Evolutionary conservation across 805 yeast genomes (phyloP).

Genomic region (Candida verbasci): DNA sequence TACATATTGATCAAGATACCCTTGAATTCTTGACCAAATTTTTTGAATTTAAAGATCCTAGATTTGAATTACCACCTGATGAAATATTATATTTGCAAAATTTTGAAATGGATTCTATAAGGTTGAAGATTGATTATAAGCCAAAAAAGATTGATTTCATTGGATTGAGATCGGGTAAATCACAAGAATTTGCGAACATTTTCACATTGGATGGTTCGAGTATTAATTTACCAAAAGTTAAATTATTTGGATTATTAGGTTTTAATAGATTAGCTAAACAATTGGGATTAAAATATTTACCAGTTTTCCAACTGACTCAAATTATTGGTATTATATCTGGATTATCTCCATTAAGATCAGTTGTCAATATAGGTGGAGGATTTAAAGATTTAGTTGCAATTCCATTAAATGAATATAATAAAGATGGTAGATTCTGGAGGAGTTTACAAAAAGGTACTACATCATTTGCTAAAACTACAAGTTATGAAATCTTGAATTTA

Average conservation of each 20-base stretch:
- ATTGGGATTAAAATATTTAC: slow-evolving; percentile 76
- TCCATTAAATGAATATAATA: slow-evolving; percentile 69
- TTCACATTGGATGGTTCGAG: slow-evolving; percentile 85
- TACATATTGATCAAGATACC: slow-evolving; percentile 92
- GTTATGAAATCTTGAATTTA: slow-evolving; percentile 73
- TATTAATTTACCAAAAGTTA: slow-evolving; percentile 56
- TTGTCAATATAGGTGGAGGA: slow-evolving; percentile 75
- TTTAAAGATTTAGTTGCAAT: slow-evolving; percentile 67
- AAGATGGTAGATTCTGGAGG: slow-evolving; percentile 65
- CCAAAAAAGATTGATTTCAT: slow-evolving; percentile 85
- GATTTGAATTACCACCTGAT: slow-evolving; percentile 63
- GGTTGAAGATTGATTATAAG: slow-evolving; percentile 77
- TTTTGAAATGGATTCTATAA: slow-evolving; percentile 55
- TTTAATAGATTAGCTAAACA: slow-evolving; percentile 52
- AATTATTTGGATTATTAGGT: slow-evolving; percentile 75
- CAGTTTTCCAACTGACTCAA: slow-evolving; percentile 81
- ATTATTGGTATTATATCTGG: slow-evolving; percentile 80
- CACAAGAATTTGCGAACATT: slow-evolving; percentile 82
- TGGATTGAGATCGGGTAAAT: slow-evolving; percentile 81
- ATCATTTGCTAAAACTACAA: slow-evolving; percentile 70
- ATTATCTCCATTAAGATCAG: slow-evolving; percentile 71
- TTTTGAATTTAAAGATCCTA: slow-evolving; percentile 69
- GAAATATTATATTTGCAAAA: slow-evolving; percentile 68
- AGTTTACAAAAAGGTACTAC: slow-evolving; percentile 73
- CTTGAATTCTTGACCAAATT: slow-evolving; percentile 78